Evolutionary conservation across 306 rosid species (phyloP).

Genomic region (Astragalus glycyphyllos): DNA sequence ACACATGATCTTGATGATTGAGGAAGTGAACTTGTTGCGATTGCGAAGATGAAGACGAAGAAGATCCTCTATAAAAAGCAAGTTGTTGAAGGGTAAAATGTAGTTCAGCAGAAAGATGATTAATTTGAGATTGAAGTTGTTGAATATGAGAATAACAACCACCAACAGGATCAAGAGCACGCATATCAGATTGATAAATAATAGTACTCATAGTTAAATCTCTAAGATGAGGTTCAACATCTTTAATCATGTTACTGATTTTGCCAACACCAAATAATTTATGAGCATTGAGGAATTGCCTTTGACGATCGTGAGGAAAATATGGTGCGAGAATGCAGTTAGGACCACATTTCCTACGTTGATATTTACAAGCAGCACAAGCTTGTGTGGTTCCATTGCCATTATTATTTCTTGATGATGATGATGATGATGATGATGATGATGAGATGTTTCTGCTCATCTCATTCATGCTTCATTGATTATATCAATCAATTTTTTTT

Average conservation of each 20-base stretch:
- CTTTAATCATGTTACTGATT: slow-evolving; percentile 58
- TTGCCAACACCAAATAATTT: slow-evolving; percentile 80
- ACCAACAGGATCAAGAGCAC: slow-evolving; percentile 74
- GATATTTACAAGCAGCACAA: slow-evolving; percentile 88
- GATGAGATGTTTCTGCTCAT: background rate
- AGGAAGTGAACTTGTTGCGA: background rate
- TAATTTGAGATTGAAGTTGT: slow-evolving; percentile 49
- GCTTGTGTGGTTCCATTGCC: slow-evolving; percentile 61
- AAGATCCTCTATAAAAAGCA: slow-evolving; percentile 43
- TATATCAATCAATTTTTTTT: too few relatives aligned
- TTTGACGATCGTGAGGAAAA: slow-evolving; percentile 72
- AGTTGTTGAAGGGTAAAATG: slow-evolving; percentile 63
- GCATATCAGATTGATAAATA: slow-evolving; percentile 65
- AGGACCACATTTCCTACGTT: slow-evolving; percentile 75
- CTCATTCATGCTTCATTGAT: too few relatives aligned
- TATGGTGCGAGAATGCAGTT: slow-evolving; percentile 82
- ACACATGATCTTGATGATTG: background rate
- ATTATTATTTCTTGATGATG: too few relatives aligned
- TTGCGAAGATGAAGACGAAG: background rate
- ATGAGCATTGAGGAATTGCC: slow-evolving; percentile 73
- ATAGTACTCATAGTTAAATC: slow-evolving; percentile 64
- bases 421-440: too few relatives aligned
- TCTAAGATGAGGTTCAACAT: slow-evolving; percentile 34
- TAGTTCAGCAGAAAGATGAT: slow-evolving; percentile 45
- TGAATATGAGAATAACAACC: slow-evolving; percentile 58